phyloP scores from a whole-genome alignment of 768 basidiomycete genomes.

The Chalciporus pseudorubinellus region DNA sequence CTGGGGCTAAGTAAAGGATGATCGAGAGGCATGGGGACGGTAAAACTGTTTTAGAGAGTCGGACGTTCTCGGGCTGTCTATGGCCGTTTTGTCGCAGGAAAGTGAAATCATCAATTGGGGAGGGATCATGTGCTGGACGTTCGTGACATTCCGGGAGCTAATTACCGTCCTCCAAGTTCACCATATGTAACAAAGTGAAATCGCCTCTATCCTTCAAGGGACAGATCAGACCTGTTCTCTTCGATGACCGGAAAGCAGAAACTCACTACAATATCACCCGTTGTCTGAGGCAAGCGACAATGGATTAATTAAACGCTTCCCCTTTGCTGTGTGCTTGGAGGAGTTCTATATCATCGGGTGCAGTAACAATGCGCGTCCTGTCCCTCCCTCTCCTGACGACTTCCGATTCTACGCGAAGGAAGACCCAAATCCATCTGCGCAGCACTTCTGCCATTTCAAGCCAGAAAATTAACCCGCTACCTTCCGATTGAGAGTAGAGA shows the following conservation, averaged over 20 bases:
- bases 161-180: not conserved
- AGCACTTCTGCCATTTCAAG: constrained; percentile 88
- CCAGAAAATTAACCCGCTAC: constrained; percentile 81
- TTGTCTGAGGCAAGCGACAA: constrained; percentile 1
- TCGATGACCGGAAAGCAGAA: not conserved
- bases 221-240: constrained; percentile 1
- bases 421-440: constrained; percentile 97
- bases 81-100: not conserved
- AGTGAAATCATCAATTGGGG: not conserved
- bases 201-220: constrained; percentile 9
- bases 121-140: not conserved
- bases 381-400: constrained; percentile 55
- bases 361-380: not conserved
- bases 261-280: constrained; percentile 14
- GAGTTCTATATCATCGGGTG: constrained; percentile 14
- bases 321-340: constrained; percentile 12
- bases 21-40: not conserved
- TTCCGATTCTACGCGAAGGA: constrained; percentile 97
- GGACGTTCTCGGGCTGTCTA: constrained; percentile 9
- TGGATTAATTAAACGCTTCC: constrained; percentile 16
- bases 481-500: constrained; percentile 74
- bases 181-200: not conserved
- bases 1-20: too few species aligned
- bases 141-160: constrained; percentile 3
- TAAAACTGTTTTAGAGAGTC: not conserved